Percentiles rank a stretch among this genome's conserved stretches.
These are phyloP conservation scores for Talaromyces verruculosus DNA, from an alignment of 2,329 filamentous ascomycete species.

Conservation along the genomic window DNA sequence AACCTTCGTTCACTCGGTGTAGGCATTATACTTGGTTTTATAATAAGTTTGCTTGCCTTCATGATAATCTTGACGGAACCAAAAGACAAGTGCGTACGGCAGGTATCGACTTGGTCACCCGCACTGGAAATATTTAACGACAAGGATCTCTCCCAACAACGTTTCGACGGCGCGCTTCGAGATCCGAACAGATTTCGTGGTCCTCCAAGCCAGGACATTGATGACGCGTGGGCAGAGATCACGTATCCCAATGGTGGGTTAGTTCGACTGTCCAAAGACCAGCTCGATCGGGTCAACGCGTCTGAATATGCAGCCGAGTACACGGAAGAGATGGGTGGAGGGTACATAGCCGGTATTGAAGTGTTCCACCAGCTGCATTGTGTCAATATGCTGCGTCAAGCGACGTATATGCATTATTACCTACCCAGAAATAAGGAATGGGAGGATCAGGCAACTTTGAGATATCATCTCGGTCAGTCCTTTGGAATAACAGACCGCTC, in stretches of 20 bases:
- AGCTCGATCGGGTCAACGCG: constrained; percentile 1
- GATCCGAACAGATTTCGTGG: background rate
- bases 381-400: constrained; percentile 5
- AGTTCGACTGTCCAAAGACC: constrained; percentile 5
- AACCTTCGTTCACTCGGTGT: background rate
- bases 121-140: background rate
- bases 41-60: background rate
- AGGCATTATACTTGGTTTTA: background rate
- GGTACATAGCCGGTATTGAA: constrained; percentile 7
- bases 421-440: constrained; percentile 4
- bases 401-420: constrained; percentile 8
- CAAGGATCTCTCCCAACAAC: background rate
- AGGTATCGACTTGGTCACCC: background rate
- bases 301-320: constrained; percentile 7
- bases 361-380: constrained; percentile 8
- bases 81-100: background rate
- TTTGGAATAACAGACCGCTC: too few species aligned
- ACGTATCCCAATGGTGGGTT: background rate
- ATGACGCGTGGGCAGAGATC: constrained; percentile 3
- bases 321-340: constrained; percentile 6
- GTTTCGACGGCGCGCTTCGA: background rate
- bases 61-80: background rate
- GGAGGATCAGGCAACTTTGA: constrained; percentile 7
- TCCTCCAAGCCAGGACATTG: background rate
- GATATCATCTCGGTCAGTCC: constrained; percentile 1